A percentile compares a stretch with the other conserved stretches of the same genome.
phyloP scores from a whole-genome alignment of 441 rosid species.

The Melastoma candidum region DNA sequence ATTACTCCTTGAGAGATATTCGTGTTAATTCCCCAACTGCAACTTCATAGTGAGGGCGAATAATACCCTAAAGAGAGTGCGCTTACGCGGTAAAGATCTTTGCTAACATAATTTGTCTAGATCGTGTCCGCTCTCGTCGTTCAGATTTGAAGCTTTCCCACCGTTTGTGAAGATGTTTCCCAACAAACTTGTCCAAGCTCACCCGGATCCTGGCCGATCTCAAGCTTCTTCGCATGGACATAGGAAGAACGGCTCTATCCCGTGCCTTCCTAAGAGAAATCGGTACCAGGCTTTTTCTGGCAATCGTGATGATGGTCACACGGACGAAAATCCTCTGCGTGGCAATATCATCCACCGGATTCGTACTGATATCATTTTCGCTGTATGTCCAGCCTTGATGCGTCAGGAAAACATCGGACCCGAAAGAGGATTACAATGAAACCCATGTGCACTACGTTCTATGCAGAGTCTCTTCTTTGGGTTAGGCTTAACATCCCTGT shows the following conservation, averaged over 20 bases:
- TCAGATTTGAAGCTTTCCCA: too few relatives aligned
- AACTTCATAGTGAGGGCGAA: too few relatives aligned
- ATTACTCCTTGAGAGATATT: too few relatives aligned
- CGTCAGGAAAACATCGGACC: constrained; percentile 6
- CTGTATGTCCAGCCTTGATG: constrained; percentile 28
- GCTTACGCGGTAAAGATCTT: too few relatives aligned
- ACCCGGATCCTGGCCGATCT: constrained; percentile 22
- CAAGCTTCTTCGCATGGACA: constrained; percentile 27
- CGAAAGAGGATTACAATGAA: constrained; percentile 16
- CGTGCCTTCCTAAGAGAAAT: constrained; percentile 24
- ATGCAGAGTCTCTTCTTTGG: constrained; percentile 22
- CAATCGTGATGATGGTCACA: constrained; percentile 12
- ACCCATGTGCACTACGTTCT: constrained; percentile 18
- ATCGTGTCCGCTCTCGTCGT: too few relatives aligned
- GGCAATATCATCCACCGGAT: constrained; percentile 9
- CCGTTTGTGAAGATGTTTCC: too few relatives aligned
- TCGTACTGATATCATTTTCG: constrained; percentile 18
- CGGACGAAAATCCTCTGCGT: not conserved
- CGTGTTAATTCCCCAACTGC: too few relatives aligned
- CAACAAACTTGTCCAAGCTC: constrained; percentile 27
- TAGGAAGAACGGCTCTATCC: constrained; percentile 26
- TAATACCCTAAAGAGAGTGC: too few relatives aligned
- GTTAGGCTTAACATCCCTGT: constrained; percentile 32
- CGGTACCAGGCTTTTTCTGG: constrained; percentile 26
- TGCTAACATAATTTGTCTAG: too few relatives aligned